Evolutionary conservation across 345 rosid genomes (phyloP).

Genomic region (Bruguiera parviflora): DNA sequence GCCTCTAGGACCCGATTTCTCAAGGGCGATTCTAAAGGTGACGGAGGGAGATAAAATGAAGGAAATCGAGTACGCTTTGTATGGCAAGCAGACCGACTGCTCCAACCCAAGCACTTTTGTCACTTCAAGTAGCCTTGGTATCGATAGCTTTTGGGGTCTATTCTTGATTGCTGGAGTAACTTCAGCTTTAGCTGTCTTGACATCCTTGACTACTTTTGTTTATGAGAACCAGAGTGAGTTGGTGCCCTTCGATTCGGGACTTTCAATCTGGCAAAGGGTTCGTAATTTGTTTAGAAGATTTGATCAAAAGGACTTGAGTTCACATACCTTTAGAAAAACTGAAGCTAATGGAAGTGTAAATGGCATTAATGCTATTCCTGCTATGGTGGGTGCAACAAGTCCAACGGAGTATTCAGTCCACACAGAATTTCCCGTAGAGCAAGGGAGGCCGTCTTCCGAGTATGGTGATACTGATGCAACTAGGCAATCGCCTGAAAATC

Average conservation of each 20-base stretch:
- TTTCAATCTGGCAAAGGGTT: constrained; percentile 1
- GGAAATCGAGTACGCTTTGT: no score
- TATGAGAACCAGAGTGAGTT: background rate
- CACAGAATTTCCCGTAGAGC: background rate
- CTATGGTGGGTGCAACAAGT: background rate
- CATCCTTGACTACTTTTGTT: background rate
- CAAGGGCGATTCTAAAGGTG: constrained; percentile 21
- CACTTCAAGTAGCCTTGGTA: no score
- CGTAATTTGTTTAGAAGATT: constrained; percentile 9
- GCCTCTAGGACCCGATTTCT: constrained; percentile 20
- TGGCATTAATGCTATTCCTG: background rate
- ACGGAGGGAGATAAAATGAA: constrained; percentile 16
- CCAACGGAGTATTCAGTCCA: background rate
- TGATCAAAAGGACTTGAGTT: constrained; percentile 11
- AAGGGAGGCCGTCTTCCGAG: background rate
- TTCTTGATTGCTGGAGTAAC: constrained; percentile 7
- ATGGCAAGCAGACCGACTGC: no score
- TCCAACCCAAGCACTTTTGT: no score
- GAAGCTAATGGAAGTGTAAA: background rate
- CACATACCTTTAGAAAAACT: constrained; percentile 3
- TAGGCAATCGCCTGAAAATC: background rate
- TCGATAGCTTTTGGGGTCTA: no score
- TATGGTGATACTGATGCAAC: background rate
- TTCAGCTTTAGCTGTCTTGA: constrained; percentile 5
- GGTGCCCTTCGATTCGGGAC: background rate